Percentiles rank a stretch among this genome's conserved stretches.
phyloP scores from a whole-genome alignment of 805 yeast species.

The Kodamaea neixiangensis region DNA sequence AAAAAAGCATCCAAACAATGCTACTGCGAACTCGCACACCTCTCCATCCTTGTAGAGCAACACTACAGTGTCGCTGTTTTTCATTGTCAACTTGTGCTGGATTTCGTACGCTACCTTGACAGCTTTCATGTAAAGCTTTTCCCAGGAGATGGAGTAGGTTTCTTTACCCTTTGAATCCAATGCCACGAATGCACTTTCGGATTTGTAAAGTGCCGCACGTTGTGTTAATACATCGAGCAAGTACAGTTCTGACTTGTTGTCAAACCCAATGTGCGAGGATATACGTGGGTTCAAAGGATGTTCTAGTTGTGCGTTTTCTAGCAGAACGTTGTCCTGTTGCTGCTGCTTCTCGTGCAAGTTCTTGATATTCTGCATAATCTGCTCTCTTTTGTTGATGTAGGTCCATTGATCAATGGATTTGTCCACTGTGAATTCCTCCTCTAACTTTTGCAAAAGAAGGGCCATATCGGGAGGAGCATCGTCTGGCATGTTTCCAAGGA shows the following conservation, averaged over 20 bases:
- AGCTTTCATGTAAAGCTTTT: conserved; percentile 75
- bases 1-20: conserved; percentile 86
- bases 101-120: conserved; percentile 88
- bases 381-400: conserved; percentile 46
- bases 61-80: conserved; percentile 81
- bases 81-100: conserved; percentile 67
- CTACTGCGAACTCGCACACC: conserved; percentile 80
- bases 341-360: conserved; percentile 35
- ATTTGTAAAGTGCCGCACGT: conserved; percentile 63
- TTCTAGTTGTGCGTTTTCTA: conserved; percentile 46
- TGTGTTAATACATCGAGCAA: conserved; percentile 72
- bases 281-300: conserved; percentile 66
- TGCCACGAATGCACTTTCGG: conserved; percentile 67
- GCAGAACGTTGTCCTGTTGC: conserved; percentile 16
- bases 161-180: conserved; percentile 85
- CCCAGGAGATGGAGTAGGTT: conserved; percentile 78
- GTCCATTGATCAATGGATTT: conserved; percentile 49
- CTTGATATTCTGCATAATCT: conserved; percentile 41
- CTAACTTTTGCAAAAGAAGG: conserved; percentile 41
- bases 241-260: conserved; percentile 45
- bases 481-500: conserved; percentile 17
- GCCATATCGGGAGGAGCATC: conserved; percentile 51
- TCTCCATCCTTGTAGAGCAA: conserved; percentile 83
- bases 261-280: conserved; percentile 21
- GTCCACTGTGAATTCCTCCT: conserved; percentile 42